Evolutionary conservation across 345 rosid species (phyloP).

Genomic region (Aegle marmelos): DNA sequence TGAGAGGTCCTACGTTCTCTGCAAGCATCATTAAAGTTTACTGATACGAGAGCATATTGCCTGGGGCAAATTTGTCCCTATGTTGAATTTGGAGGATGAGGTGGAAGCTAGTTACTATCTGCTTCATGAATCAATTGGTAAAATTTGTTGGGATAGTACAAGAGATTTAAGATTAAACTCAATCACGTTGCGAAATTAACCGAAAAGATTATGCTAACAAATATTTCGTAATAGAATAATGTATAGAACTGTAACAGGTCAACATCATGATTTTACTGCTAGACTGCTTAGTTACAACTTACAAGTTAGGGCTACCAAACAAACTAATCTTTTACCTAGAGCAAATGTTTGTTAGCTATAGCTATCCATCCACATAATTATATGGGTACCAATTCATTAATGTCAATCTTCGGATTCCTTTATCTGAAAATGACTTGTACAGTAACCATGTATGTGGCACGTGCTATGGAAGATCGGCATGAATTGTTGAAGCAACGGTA

Average conservation of each 20-base stretch:
- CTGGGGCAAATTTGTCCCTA: background rate
- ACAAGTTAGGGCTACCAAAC: background rate
- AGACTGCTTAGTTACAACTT: too few species aligned
- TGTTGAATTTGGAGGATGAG: background rate
- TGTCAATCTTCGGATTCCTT: constrained; percentile 28
- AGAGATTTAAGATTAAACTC: too few species aligned
- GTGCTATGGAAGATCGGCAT: background rate
- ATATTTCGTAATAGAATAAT: too few species aligned
- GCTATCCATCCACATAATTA: background rate
- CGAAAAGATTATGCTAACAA: too few species aligned
- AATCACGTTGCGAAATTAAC: too few species aligned
- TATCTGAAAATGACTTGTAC: constrained; percentile 15
- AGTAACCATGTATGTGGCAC: background rate
- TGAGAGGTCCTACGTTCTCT: constrained; percentile 14
- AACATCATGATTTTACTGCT: too few species aligned
- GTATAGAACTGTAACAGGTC: too few species aligned
- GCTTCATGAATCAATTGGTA: too few species aligned
- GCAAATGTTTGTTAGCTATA: background rate
- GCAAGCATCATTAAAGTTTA: background rate
- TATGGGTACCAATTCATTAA: constrained; percentile 14
- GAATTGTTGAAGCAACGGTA: background rate
- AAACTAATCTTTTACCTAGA: background rate
- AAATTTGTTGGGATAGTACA: too few species aligned
- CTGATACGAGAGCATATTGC: background rate
- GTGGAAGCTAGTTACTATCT: too few species aligned